Evolutionary conservation across 352 stramenopile species (phyloP).

Genomic region (Pythium phragmiticola): DNA sequence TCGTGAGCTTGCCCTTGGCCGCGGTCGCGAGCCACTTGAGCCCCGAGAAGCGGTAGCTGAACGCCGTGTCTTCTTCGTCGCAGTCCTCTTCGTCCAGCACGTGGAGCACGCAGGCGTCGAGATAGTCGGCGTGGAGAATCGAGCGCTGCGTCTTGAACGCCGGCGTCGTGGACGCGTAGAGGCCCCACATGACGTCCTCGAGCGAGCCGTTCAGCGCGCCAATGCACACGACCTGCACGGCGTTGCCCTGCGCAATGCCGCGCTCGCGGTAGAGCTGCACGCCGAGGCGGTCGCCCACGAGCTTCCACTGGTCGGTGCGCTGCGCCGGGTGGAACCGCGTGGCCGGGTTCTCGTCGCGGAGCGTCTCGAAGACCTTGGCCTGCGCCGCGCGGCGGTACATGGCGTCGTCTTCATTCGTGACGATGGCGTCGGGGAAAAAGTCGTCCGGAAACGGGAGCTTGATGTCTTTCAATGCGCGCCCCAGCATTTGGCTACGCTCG

Average conservation of each 20-base stretch:
- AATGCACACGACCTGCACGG: slow-evolving; percentile 47
- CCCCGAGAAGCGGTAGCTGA: slow-evolving; percentile 51
- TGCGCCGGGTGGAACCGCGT: slow-evolving; percentile 54
- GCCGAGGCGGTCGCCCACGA: slow-evolving; percentile 46
- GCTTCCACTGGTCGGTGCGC: slow-evolving; percentile 56
- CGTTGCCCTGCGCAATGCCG: slow-evolving; percentile 45
- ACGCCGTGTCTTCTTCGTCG: slow-evolving; percentile 48
- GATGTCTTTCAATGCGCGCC: slow-evolving; percentile 60
- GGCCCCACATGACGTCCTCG: slow-evolving; percentile 60
- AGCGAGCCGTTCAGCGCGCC: slow-evolving; percentile 51
- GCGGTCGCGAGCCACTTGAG: slow-evolving; percentile 63
- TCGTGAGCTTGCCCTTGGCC: slow-evolving; percentile 40
- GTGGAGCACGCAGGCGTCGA: slow-evolving; percentile 58
- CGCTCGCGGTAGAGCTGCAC: slow-evolving; percentile 62
- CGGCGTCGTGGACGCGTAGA: slow-evolving; percentile 46
- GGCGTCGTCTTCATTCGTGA: slow-evolving; percentile 32
- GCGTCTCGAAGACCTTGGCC: slow-evolving; percentile 38
- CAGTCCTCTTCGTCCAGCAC: slow-evolving; percentile 55
- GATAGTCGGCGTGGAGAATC: slow-evolving; percentile 59
- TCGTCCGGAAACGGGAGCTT: slow-evolving; percentile 63
- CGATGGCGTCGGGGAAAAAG: slow-evolving; percentile 53
- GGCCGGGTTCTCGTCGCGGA: slow-evolving; percentile 42
- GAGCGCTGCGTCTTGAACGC: slow-evolving; percentile 58
- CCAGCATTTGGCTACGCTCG: slow-evolving; percentile 34
- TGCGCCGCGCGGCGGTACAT: slow-evolving; percentile 39